These are phyloP conservation scores for Lepidopterella palustris DNA, from an alignment of 495 filamentous ascomycete genomes.

Conservation along the genomic window DNA sequence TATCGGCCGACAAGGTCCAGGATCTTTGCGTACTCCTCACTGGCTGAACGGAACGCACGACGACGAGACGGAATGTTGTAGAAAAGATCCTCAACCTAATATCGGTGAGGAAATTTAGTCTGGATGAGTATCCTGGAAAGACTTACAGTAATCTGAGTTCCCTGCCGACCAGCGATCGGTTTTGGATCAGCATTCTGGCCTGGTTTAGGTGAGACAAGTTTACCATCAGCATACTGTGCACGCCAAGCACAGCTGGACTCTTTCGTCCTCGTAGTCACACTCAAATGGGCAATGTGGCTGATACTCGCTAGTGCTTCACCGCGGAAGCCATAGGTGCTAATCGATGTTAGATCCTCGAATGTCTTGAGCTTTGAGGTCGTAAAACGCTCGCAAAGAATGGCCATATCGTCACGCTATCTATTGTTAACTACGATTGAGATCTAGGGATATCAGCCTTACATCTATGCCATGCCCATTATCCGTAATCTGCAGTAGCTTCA, in stretches of 20 bases:
- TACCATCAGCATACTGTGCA: constrained; percentile 80
- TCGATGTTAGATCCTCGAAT: constrained; percentile 88
- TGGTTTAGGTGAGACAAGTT: constrained; percentile 79
- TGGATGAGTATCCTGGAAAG: no score
- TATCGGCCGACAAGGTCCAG: constrained; percentile 91
- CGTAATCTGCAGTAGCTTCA: constrained; percentile 94
- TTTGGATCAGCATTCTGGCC: constrained; percentile 85
- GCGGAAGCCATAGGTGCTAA: constrained; percentile 94
- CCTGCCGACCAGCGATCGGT: constrained; percentile 80
- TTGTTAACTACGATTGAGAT: neutral
- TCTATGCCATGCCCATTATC: constrained; percentile 98
- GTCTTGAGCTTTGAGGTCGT: constrained; percentile 94
- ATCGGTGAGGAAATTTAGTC: neutral
- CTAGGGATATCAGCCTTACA: constrained; percentile 44
- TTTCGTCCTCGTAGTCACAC: constrained; percentile 87
- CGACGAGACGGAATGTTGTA: constrained; percentile 90
- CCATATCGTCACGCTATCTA: constrained; percentile 61
- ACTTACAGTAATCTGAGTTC: constrained; percentile 86
- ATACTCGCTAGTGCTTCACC: constrained; percentile 97
- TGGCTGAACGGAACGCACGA: constrained; percentile 81
- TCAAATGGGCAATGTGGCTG: constrained; percentile 95
- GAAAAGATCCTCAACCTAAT: constrained; percentile 86
- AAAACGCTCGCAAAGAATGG: constrained; percentile 92
- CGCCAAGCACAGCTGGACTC: constrained; percentile 85
- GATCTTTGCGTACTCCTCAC: constrained; percentile 97